Percentiles rank a stretch among this genome's conserved stretches.
phyloP scores from a whole-genome alignment of 2,329 filamentous ascomycete genomes.

The Aureobasidium namibiae region DNA sequence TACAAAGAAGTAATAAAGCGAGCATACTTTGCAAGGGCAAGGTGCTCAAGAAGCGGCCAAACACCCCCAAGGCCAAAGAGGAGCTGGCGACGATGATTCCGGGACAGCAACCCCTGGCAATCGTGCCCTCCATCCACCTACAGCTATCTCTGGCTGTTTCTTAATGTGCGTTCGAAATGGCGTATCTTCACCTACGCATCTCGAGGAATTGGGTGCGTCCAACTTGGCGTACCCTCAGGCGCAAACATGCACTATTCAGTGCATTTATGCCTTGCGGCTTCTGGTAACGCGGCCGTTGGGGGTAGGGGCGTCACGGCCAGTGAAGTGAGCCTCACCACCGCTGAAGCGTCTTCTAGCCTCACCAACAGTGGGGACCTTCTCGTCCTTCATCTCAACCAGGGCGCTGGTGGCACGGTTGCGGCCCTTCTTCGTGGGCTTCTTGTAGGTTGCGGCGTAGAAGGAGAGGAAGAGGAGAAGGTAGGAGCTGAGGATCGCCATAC shows the following conservation, averaged over 20 bases:
- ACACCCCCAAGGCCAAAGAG: neutral
- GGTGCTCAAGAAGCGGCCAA: constrained; percentile 3
- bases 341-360: constrained; percentile 46
- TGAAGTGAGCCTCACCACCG: constrained; percentile 28
- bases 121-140: neutral
- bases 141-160: neutral
- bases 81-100: neutral
- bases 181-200: constrained; percentile 5
- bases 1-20: constrained; percentile 11
- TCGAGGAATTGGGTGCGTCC: neutral
- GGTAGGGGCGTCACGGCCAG: constrained; percentile 29
- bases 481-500: constrained; percentile 84
- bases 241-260: neutral
- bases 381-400: constrained; percentile 73
- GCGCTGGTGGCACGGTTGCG: constrained; percentile 73
- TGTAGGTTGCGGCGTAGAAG: constrained; percentile 97
- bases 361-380: constrained; percentile 51
- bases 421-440: constrained; percentile 68
- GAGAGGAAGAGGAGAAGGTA: constrained; percentile 98
- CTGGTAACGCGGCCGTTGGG: constrained; percentile 55
- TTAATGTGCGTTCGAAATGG: neutral
- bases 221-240: neutral
- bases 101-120: neutral
- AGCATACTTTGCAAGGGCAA: neutral
- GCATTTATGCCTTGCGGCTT: constrained; percentile 58